These are phyloP conservation scores for Sisymbrium irio DNA, from an alignment of 345 rosid genomes.

Conservation along the genomic window DNA sequence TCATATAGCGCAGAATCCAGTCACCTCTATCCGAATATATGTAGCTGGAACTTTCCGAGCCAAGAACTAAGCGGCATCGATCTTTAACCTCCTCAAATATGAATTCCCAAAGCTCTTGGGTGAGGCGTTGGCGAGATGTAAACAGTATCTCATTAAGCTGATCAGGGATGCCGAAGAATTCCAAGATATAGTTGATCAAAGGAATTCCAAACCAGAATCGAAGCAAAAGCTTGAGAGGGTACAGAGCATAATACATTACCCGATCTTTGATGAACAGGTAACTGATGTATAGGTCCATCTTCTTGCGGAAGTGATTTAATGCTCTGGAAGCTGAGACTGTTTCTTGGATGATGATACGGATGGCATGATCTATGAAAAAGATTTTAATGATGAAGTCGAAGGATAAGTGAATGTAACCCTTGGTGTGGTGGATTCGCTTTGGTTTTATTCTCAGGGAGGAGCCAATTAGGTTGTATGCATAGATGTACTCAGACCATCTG, in stretches of 20 bases:
- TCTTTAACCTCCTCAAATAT: conserved; percentile 39
- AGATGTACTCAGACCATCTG: conserved; percentile 48
- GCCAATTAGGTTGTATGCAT: conserved; percentile 45
- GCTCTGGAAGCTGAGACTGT: not conserved
- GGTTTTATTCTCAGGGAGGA: conserved; percentile 40
- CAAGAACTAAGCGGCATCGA: conserved; percentile 26
- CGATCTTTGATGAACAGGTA: not conserved
- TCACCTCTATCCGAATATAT: conserved; percentile 48
- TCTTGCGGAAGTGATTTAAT: not conserved
- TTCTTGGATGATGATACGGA: not conserved
- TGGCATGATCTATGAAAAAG: not conserved
- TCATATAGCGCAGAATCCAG: conserved; percentile 31
- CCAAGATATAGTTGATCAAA: not conserved
- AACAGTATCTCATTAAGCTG: conserved; percentile 27
- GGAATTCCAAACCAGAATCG: not conserved
- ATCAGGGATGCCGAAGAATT: conserved; percentile 23
- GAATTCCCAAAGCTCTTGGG: conserved; percentile 41
- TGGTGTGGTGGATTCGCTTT: conserved; percentile 12
- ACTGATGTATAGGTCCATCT: not conserved
- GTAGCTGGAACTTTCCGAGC: conserved; percentile 33
- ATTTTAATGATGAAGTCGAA: not conserved
- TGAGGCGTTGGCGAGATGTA: conserved; percentile 34
- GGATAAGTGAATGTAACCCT: not conserved
- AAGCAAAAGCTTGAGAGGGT: not conserved
- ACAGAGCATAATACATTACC: not conserved